A percentile compares a stretch with the other conserved stretches of the same genome.
Conservation (phyloP, 495 filamentous ascomycete species). For the Annulohypoxylon maeteangense region DNA sequence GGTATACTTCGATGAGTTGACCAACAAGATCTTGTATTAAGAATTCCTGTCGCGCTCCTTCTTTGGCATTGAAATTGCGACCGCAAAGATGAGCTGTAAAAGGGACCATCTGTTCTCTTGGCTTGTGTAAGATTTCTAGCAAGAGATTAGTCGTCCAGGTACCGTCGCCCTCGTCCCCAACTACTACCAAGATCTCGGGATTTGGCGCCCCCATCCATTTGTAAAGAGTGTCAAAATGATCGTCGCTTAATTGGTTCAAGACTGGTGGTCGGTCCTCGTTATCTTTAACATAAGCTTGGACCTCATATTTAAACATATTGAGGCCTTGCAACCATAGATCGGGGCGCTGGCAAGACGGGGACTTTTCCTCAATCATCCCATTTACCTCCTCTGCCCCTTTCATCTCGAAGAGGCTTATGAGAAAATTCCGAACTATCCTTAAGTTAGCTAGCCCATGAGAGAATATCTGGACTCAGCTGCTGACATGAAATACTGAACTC, state of each 20-base stretch:
- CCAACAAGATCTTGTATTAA: not conserved
- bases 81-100: not conserved
- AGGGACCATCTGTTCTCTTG: not conserved
- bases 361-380: not conserved
- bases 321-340: not conserved
- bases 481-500: too few species aligned
- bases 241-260: not conserved
- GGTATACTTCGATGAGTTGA: not conserved
- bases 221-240: not conserved
- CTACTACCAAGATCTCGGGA: not conserved
- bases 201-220: not conserved
- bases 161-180: not conserved
- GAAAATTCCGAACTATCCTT: not conserved
- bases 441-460: too few species aligned
- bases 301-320: not conserved
- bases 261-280: not conserved
- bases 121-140: not conserved
- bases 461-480: too few species aligned
- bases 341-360: not conserved
- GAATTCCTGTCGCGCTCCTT: not conserved
- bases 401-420: not conserved
- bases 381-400: not conserved
- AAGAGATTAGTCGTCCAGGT: not conserved
- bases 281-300: not conserved
- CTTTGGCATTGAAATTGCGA: not conserved